Conservation (phyloP, 2,329 filamentous ascomycete genomes). For the Leptographium procerum region DNA sequence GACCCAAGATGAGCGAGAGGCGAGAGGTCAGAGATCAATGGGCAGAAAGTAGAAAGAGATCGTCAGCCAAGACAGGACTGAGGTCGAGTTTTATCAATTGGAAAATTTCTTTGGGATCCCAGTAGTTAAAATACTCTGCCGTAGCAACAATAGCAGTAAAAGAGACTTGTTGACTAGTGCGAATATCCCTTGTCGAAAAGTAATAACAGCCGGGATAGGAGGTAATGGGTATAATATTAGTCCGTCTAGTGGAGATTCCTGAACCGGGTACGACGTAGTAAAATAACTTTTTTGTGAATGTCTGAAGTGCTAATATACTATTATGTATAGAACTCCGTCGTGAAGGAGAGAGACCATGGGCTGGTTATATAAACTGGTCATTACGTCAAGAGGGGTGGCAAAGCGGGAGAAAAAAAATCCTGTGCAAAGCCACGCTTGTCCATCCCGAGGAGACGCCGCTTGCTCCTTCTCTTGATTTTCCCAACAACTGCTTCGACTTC, state of each 20-base stretch:
- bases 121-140: not conserved
- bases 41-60: too few species aligned
- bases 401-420: not conserved
- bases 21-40: too few species aligned
- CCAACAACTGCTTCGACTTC: not conserved
- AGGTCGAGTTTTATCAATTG: not conserved
- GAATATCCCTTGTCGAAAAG: not conserved
- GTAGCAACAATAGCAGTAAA: not conserved
- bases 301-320: too few species aligned
- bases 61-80: not conserved
- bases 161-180: not conserved
- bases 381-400: not conserved
- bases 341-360: not conserved
- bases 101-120: not conserved
- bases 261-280: not conserved
- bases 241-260: not conserved
- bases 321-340: too few species aligned
- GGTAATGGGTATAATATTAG: not conserved
- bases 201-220: not conserved
- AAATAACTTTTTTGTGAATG: too few species aligned
- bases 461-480: too few species aligned
- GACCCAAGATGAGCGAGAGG: too few species aligned
- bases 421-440: not conserved
- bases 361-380: not conserved
- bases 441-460: too few species aligned